Evolutionary conservation across 2,329 filamentous ascomycete genomes (phyloP).

Genomic region (Penicillium corylophilum): DNA sequence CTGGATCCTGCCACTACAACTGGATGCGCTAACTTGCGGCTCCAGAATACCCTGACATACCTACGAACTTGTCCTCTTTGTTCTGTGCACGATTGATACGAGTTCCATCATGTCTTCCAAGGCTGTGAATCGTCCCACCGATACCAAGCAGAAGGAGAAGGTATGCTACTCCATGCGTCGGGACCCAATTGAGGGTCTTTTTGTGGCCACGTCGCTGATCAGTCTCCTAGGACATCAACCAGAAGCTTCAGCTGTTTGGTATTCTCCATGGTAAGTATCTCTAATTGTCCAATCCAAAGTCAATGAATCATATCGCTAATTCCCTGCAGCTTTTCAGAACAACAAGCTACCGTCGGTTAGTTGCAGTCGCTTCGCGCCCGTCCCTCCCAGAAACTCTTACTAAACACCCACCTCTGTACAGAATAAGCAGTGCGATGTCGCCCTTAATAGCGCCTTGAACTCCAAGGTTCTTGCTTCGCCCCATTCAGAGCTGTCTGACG

Average conservation of each 20-base stretch:
- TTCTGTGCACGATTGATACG: conserved; percentile 10
- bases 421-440: conserved; percentile 95
- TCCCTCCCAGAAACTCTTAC: not conserved
- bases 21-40: conserved; percentile 6
- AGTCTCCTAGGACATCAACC: conserved; percentile 67
- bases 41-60: conserved; percentile 7
- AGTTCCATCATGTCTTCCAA: conserved; percentile 30
- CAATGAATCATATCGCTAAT: not conserved
- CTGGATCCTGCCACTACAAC: conserved; percentile 19
- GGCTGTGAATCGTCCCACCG: conserved; percentile 69
- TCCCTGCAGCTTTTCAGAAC: conserved; percentile 67
- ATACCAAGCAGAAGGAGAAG: conserved; percentile 73
- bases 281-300: not conserved
- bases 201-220: not conserved
- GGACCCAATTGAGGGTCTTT: not conserved
- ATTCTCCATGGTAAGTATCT: conserved; percentile 63
- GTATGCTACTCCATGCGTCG: conserved; percentile 33
- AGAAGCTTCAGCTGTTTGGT: conserved; percentile 92
- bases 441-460: conserved; percentile 80
- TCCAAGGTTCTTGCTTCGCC: conserved; percentile 70
- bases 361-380: conserved; percentile 13
- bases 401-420: conserved; percentile 34
- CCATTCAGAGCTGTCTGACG: conserved; percentile 72
- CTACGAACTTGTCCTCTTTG: not conserved
- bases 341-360: conserved; percentile 88